Evolutionary conservation across 345 rosid genomes (phyloP).

Genomic region (Garcia nutans): DNA sequence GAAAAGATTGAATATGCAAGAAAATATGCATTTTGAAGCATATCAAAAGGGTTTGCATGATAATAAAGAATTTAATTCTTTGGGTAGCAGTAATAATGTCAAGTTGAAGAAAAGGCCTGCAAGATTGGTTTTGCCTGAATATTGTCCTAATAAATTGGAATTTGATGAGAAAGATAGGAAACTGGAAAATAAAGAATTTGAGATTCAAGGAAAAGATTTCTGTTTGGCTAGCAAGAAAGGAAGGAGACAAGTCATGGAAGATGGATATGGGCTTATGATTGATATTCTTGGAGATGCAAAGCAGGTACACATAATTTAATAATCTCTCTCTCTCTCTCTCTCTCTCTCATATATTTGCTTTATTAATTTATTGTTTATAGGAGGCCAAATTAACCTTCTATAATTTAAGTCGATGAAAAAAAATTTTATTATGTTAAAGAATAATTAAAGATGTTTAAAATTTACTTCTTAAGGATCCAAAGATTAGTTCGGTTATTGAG

Average conservation of each 20-base stretch:
- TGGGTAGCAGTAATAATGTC: not conserved
- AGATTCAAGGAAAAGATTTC: conserved; percentile 41
- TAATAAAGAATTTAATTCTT: not conserved
- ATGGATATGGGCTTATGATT: conserved; percentile 35
- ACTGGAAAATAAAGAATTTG: conserved; percentile 31
- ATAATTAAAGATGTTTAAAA: no score
- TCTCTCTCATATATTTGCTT: not conserved
- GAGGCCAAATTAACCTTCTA: no score
- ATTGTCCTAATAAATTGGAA: conserved; percentile 10
- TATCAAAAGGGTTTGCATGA: conserved; percentile 15
- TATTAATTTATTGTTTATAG: no score
- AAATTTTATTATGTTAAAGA: no score
- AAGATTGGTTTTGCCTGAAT: conserved; percentile 39
- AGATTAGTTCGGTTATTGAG: no score
- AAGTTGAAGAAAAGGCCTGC: conserved; percentile 44
- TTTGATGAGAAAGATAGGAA: conserved; percentile 15
- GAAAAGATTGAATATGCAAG: conserved; percentile 1
- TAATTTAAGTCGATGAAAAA: no score
- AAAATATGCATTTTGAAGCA: not conserved
- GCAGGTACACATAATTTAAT: conserved; percentile 29
- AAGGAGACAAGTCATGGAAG: conserved; percentile 50
- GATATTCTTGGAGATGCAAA: conserved; percentile 47
- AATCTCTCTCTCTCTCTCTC: not conserved
- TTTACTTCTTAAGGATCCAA: no score
- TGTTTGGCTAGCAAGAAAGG: conserved; percentile 46